Base-by-base conservation (phyloP, 805 yeast genomes). In the Suhomyces tanzawaensis region DNA sequence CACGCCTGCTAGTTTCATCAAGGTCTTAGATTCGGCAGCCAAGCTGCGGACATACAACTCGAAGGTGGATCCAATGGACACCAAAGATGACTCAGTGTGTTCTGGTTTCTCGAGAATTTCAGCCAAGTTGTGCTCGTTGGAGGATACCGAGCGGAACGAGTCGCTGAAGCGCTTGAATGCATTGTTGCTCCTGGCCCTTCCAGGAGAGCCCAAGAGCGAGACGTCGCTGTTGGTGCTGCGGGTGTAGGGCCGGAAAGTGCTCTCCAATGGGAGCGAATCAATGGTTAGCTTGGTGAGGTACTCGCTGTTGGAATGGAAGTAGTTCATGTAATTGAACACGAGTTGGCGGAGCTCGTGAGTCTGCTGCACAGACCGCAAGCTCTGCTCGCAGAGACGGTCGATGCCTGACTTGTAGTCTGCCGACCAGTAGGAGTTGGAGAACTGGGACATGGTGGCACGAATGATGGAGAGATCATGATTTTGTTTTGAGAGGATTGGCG, bases 341-440 rank as follows among this genome's bases (percentile, higher is more conserved):
- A 69, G 52, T 39, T 53, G 57, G 21, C 71, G 54, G 12, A 67
- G 52, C 29, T 68, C 73, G 42, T 69, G 74, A 12, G 67, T 51
- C 49, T 69, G 74, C 22, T 50, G 47, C 19, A 68, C 44, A 4
- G 72, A 65, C 19, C 55, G 49, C 8, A 44, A 39, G 29, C 62
- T 55, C 45, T 66, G 72, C 7, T 41, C 37, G 12, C 53, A 45
- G 16, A 69, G 45, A 28, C 43, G 48, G 24, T 59, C 63, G 14
- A 69, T 58, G 4, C 72, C 70, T 3, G 67, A 45, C 23, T 49
- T 51, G 36, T 63, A 66, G 51, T 69, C 74, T 1, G 72, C 46
- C 3, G 72, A 60, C 72, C 74, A 69, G 52, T 62, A 69, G 27
- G 51, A 21, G 44, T 69, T 67, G 36, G 69, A 57, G 44, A 62